Conservation (phyloP, 352 stramenopile species). For the Thraustochytrium striatum region DNA sequence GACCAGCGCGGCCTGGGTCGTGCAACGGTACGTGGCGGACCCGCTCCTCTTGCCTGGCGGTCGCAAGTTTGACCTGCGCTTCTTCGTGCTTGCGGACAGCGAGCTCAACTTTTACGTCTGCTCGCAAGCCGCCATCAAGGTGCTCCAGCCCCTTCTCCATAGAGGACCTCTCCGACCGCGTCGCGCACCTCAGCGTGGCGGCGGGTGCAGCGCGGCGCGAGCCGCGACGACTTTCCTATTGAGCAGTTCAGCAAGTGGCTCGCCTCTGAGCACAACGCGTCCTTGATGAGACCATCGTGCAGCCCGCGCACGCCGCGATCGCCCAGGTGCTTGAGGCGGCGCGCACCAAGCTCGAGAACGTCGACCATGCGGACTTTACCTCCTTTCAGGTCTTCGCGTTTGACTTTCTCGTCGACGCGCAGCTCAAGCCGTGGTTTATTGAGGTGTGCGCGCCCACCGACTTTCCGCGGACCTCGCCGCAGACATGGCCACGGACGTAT, state of each 20-base stretch:
- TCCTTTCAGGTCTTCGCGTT: slow-evolving; percentile 46
- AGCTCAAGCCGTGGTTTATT: slow-evolving; percentile 34
- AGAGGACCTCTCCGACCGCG: slow-evolving; percentile 24
- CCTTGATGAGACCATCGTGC: slow-evolving; percentile 16
- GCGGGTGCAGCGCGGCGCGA: background rate
- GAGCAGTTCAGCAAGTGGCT: slow-evolving; percentile 45
- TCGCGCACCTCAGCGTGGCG: slow-evolving; percentile 31
- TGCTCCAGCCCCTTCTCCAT: slow-evolving; percentile 26
- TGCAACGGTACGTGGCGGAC: slow-evolving; percentile 21
- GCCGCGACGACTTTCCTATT: background rate
- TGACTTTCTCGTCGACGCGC: slow-evolving; percentile 34
- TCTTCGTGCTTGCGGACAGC: slow-evolving; percentile 36
- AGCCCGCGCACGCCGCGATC: background rate
- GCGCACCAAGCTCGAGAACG: slow-evolving; percentile 37
- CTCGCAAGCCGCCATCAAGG: slow-evolving; percentile 6
- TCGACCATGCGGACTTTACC: slow-evolving; percentile 31
- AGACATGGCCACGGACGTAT: slow-evolving; percentile 2
- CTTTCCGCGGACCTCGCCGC: slow-evolving; percentile 20
- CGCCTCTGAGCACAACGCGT: slow-evolving; percentile 27
- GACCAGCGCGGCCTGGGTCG: slow-evolving; percentile 6
- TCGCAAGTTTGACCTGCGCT: slow-evolving; percentile 42
- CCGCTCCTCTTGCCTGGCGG: slow-evolving; percentile 7
- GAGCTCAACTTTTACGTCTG: slow-evolving; percentile 17
- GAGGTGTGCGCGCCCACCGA: slow-evolving; percentile 26
- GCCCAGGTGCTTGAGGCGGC: slow-evolving; percentile 22